Conservation (phyloP, 2,329 filamentous ascomycete genomes). For the Pseudocercospora crystallina region DNA sequence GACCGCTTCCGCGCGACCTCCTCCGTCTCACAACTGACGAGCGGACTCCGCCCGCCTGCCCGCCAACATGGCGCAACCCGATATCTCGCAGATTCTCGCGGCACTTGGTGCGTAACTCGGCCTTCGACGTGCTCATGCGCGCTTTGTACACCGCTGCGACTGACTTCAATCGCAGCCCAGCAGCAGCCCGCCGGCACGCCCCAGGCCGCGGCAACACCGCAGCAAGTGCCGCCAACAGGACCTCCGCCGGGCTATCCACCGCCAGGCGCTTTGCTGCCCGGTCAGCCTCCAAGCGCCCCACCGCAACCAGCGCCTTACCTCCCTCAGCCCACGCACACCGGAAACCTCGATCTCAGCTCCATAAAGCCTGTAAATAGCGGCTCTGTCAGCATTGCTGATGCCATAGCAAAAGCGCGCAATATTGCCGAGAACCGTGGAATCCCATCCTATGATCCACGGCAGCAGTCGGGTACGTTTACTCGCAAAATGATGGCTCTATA, state of each 20-base stretch:
- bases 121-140: neutral
- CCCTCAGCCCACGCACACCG: slow-evolving; percentile 69
- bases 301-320: slow-evolving; percentile 40
- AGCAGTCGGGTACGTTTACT: slow-evolving; percentile 7
- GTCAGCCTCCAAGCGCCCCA: slow-evolving; percentile 38
- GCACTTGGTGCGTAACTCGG: slow-evolving; percentile 43
- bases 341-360: slow-evolving; percentile 75
- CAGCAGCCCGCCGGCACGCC: slow-evolving; percentile 38
- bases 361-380: slow-evolving; percentile 79
- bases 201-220: slow-evolving; percentile 46
- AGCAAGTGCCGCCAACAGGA: slow-evolving; percentile 40
- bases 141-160: neutral
- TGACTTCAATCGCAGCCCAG: slow-evolving; percentile 14
- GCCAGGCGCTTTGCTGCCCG: slow-evolving; percentile 37
- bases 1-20: too few species aligned
- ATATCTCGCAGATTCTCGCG: slow-evolving; percentile 54
- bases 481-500: too few species aligned
- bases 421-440: slow-evolving; percentile 79
- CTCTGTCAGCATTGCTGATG: slow-evolving; percentile 79
- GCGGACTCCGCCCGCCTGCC: too few species aligned
- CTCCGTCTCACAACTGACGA: too few species aligned
- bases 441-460: slow-evolving; percentile 46
- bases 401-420: slow-evolving; percentile 79
- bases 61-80: slow-evolving; percentile 45
- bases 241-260: slow-evolving; percentile 47